Evolutionary conservation across 2,329 filamentous ascomycete genomes (phyloP).

Genomic region (Cladosporium sp.): DNA sequence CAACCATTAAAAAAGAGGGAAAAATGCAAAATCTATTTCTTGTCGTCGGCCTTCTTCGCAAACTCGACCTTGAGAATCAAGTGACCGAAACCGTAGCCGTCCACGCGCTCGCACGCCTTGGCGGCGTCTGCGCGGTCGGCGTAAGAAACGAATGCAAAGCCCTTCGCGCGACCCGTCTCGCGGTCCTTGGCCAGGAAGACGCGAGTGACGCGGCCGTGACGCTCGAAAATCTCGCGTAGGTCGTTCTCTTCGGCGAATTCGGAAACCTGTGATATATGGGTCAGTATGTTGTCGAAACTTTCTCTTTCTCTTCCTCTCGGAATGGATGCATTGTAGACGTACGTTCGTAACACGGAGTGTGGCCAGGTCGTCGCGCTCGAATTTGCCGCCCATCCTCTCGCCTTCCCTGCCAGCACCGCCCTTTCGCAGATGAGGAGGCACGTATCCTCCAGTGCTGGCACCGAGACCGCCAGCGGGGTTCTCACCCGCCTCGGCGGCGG

Average conservation of each 20-base stretch:
- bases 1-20: too few species aligned
- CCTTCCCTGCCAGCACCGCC: conserved; percentile 60
- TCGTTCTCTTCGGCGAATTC: conserved; percentile 97
- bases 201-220: conserved; percentile 92
- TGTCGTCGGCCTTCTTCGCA: conserved; percentile 56
- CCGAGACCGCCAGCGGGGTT: conserved; percentile 52
- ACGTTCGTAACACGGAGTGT: conserved; percentile 98
- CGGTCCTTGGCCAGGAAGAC: conserved; percentile 98
- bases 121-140: conserved; percentile 85
- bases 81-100: conserved; percentile 87
- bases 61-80: conserved; percentile 84
- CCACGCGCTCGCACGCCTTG: conserved; percentile 95
- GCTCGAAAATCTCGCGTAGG: conserved; percentile 95
- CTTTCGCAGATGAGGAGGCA: conserved; percentile 87
- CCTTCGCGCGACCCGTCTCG: conserved; percentile 94
- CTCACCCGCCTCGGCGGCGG: conserved; percentile 42
- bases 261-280: conserved; percentile 61
- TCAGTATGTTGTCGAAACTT: too few species aligned
- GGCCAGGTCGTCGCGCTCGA: conserved; percentile 92
- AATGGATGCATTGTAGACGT: conserved; percentile 49
- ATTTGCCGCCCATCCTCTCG: conserved; percentile 90
- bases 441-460: conserved; percentile 75
- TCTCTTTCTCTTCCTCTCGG: too few species aligned
- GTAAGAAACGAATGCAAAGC: conserved; percentile 98
- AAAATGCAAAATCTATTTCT: conserved; percentile 13